Percentiles rank a stretch among this genome's conserved stretches.
Conservation (phyloP, 192 early-diverging fungal species). For the Dissophora ornata region DNA sequence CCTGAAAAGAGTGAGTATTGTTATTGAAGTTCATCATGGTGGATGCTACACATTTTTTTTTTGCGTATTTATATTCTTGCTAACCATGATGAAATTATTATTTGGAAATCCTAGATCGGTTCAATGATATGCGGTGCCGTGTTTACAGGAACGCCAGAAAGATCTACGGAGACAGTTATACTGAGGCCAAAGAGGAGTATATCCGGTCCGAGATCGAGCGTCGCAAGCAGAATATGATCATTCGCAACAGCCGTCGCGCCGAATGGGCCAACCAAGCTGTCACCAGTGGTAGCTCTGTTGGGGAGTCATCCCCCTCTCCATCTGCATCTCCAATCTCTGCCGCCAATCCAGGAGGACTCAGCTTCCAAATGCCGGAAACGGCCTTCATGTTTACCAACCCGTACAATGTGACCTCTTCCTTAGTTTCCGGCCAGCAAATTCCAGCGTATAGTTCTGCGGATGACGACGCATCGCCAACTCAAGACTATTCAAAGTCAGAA, state of each 20-base stretch:
- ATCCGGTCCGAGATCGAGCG: slow-evolving; percentile 72
- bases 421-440: slow-evolving; percentile 4
- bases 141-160: slow-evolving; percentile 73
- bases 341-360: not conserved
- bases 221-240: slow-evolving; percentile 53
- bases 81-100: too few relatives aligned
- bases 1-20: slow-evolving; percentile 57
- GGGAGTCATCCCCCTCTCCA: not conserved
- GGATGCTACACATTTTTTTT: too few relatives aligned
- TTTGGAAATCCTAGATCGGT: too few relatives aligned
- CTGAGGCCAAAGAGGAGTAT: slow-evolving; percentile 69
- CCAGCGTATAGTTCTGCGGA: slow-evolving; percentile 8
- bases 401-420: not conserved
- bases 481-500: not conserved
- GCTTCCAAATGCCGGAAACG: slow-evolving; percentile 11
- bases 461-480: not conserved
- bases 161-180: slow-evolving; percentile 70
- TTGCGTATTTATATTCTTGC: too few relatives aligned
- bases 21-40: too few relatives aligned
- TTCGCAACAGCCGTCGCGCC: slow-evolving; percentile 38
- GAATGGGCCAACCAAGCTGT: slow-evolving; percentile 29
- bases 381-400: slow-evolving; percentile 18
- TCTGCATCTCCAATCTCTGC: slow-evolving; percentile 10
- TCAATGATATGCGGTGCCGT: slow-evolving; percentile 79
- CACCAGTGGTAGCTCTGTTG: slow-evolving; percentile 8